phyloP scores from a whole-genome alignment of 2,329 filamentous ascomycete species.

The Neodidymelliopsis sp. region DNA sequence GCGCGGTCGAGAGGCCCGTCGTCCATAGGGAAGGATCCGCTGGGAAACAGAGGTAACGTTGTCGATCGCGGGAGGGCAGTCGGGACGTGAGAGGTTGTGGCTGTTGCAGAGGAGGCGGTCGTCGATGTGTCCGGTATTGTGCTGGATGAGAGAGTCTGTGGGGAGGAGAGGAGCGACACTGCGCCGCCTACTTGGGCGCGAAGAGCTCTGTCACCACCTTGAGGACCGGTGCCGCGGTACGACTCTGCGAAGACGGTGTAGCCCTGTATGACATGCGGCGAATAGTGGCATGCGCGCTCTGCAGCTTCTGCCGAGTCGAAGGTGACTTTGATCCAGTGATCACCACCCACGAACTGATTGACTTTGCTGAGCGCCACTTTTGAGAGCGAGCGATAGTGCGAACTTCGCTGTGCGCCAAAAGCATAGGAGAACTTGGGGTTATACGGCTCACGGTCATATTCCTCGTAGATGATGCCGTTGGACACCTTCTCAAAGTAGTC shows the following conservation, averaged over 20 bases:
- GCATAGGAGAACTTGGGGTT: slow-evolving; percentile 75
- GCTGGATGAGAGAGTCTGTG: slow-evolving; percentile 44
- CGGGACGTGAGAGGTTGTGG: slow-evolving; percentile 27
- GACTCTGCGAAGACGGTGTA: slow-evolving; percentile 58
- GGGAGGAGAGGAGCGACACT: slow-evolving; percentile 41
- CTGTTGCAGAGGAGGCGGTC: slow-evolving; percentile 51
- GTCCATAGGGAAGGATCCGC: slow-evolving; percentile 37
- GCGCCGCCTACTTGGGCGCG: slow-evolving; percentile 44
- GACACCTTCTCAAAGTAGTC: slow-evolving; percentile 88
- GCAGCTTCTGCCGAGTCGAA: slow-evolving; percentile 59
- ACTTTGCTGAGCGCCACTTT: slow-evolving; percentile 78
- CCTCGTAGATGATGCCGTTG: slow-evolving; percentile 82
- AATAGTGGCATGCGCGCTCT: slow-evolving; percentile 57
- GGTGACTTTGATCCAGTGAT: slow-evolving; percentile 81
- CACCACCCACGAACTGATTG: slow-evolving; percentile 80
- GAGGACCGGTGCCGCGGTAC: slow-evolving; percentile 55
- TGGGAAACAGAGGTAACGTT: slow-evolving; percentile 26
- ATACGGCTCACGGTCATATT: slow-evolving; percentile 88
- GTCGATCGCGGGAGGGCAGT: slow-evolving; percentile 26
- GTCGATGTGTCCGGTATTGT: slow-evolving; percentile 45
- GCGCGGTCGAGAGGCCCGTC: slow-evolving; percentile 18
- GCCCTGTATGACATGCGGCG: slow-evolving; percentile 57
- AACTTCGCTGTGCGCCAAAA: slow-evolving; percentile 72
- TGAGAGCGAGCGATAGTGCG: slow-evolving; percentile 72
- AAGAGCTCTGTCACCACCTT: slow-evolving; percentile 53